Evolutionary conservation across 768 basidiomycete genomes (phyloP).

Genomic region (Phylloporus sp.): DNA sequence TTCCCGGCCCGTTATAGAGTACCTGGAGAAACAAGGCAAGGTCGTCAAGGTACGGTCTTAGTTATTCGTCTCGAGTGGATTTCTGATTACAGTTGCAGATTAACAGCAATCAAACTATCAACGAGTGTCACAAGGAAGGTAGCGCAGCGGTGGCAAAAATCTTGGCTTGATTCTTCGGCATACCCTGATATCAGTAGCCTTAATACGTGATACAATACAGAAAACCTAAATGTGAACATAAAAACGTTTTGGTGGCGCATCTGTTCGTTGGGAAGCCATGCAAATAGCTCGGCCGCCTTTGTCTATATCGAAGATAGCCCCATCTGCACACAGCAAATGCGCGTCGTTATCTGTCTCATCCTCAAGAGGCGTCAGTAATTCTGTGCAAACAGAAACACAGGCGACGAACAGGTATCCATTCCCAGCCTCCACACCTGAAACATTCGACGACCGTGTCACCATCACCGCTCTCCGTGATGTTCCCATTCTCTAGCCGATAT

Average conservation of each 20-base stretch:
- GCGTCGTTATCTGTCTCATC: slow-evolving; percentile 55
- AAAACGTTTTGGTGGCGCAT: slow-evolving; percentile 34
- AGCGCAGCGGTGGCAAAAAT: slow-evolving; percentile 50
- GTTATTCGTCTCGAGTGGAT: neutral
- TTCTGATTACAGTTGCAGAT: slow-evolving; percentile 42
- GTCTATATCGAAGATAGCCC: slow-evolving; percentile 62
- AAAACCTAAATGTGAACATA: slow-evolving; percentile 42
- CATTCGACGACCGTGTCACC: slow-evolving; percentile 70
- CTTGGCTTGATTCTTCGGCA: slow-evolving; percentile 27
- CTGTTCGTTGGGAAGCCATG: slow-evolving; percentile 35
- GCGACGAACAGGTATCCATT: slow-evolving; percentile 75
- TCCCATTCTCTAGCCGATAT: slow-evolving; percentile 48
- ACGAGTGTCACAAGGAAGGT: slow-evolving; percentile 66
- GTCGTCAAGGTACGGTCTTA: slow-evolving; percentile 63
- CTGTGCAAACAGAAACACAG: slow-evolving; percentile 1
- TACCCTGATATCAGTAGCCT: slow-evolving; percentile 5
- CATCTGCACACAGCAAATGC: slow-evolving; percentile 78
- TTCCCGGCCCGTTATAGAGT: slow-evolving; percentile 90
- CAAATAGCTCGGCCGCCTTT: slow-evolving; percentile 56
- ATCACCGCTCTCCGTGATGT: slow-evolving; percentile 37
- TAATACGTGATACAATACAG: slow-evolving; percentile 1
- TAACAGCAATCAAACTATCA: slow-evolving; percentile 62
- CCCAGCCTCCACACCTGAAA: slow-evolving; percentile 74
- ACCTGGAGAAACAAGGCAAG: slow-evolving; percentile 65
- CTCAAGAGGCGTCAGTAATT: slow-evolving; percentile 34